phyloP scores from a whole-genome alignment of 345 rosid genomes.

The Adansonia digitata region DNA sequence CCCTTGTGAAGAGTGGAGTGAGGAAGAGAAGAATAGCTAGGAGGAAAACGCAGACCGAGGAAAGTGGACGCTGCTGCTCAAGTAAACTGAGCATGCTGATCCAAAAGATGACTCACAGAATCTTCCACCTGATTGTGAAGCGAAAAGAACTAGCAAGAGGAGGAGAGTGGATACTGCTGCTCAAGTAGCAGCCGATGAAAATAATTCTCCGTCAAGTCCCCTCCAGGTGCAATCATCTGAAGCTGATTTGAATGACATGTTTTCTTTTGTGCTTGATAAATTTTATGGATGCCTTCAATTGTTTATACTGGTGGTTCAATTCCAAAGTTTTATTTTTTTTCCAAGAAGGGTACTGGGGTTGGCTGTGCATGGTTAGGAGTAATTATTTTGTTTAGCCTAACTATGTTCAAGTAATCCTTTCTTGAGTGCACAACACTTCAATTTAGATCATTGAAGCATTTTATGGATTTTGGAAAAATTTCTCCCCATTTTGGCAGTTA shows the following conservation, averaged over 20 bases:
- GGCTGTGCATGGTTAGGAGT: too few species aligned
- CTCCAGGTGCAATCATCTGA: constrained; percentile 1
- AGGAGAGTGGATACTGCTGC: constrained; percentile 5
- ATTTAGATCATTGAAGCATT: too few species aligned
- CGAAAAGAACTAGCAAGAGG: not conserved
- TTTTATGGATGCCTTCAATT: not conserved
- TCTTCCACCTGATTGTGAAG: not conserved
- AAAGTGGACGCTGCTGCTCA: too few species aligned
- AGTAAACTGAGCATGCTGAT: not conserved
- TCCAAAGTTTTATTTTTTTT: not conserved
- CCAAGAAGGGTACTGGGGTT: too few species aligned
- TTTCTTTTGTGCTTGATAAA: not conserved
- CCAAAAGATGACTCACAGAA: not conserved
- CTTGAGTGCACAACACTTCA: too few species aligned
- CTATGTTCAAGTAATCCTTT: too few species aligned
- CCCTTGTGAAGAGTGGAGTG: not conserved
- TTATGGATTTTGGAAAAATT: not conserved
- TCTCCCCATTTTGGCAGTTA: too few species aligned
- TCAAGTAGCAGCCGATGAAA: not conserved
- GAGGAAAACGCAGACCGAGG: not conserved
- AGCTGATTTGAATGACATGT: not conserved
- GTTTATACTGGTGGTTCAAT: not conserved
- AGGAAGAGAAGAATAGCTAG: not conserved
- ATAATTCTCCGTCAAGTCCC: not conserved
- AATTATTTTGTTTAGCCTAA: too few species aligned